Evolutionary conservation across 2,329 filamentous ascomycete genomes (phyloP), one percentile per base, ranked within the genome.

Genomic region (Monilinia fructigena): DNA sequence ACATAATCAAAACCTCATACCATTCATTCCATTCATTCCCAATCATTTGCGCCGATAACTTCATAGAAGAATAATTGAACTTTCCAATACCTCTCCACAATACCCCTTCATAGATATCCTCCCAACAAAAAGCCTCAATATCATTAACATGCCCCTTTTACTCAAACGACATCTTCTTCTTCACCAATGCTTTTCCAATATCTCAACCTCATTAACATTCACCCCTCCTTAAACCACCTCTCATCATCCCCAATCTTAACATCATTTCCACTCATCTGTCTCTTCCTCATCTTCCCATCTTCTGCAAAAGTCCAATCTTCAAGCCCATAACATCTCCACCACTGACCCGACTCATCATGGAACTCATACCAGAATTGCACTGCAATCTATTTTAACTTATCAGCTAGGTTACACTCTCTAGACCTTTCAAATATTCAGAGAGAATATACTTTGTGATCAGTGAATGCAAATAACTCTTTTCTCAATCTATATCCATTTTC

Each of bases 261-360:
- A 76, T 92, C 87, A 70, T 91, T 91, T 0, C 86, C 89, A 73
- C 88, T 91, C 89, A 92, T 92, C 80, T 89, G 85, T 55, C 89
- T 79, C 81, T 91, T 92, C 68, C 84, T 80, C 89, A 92, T 92
- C 60, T 86, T 79, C 0, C 89, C 89, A 71, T 90, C 84, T 1
- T 83, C 80, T 0, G 86, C 86, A 77, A 91, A 92, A 0, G 89
- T 92, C 89, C 89, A 92, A 74, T 92, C 89, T 74, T 92, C 89
- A 14, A 96, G 83, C 0, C 92, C 92, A 74, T 96, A 96, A 55
- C 89, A 93, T n/a, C 91, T 83, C 83, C 89, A 93, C 92, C 92
- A 96, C 76, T 91, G 87, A 48, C 89, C 88, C 1, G 82, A 72
- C 10, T 79, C 78, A 73, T 94, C 90, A 77, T 96, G 89, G 74